Percentiles rank a stretch among this genome's conserved stretches.
phyloP scores from a whole-genome alignment of 345 rosid genomes.

The Acer negundo region DNA sequence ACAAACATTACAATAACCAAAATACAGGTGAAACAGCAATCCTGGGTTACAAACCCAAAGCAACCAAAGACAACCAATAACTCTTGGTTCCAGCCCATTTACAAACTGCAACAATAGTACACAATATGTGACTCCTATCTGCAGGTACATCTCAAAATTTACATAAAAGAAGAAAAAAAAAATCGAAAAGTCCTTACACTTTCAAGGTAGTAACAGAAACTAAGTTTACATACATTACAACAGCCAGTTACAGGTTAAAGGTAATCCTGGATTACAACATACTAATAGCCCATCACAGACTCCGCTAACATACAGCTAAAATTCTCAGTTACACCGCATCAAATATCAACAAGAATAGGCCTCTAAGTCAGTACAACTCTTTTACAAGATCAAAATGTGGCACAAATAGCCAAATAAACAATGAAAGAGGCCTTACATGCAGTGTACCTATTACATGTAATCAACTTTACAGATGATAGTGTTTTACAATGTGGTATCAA shows the following conservation, averaged over 20 bases:
- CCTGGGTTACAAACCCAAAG: conserved; percentile 19
- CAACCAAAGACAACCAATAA: conserved; percentile 5
- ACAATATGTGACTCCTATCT: conserved; percentile 8
- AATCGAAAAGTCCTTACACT: background rate
- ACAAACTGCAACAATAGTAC: conserved; percentile 20
- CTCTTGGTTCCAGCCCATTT: conserved; percentile 9
- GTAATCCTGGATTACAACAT: conserved; percentile 19
- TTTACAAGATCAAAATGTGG: conserved; percentile 31
- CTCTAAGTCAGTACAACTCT: conserved; percentile 26
- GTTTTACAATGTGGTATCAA: conserved; percentile 22
- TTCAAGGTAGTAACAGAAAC: background rate
- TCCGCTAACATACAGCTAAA: conserved; percentile 16
- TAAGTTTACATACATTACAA: conserved; percentile 22
- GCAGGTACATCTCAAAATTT: conserved; percentile 10
- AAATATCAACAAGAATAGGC: conserved; percentile 20
- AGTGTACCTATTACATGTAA: conserved; percentile 31
- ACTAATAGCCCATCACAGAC: conserved; percentile 18
- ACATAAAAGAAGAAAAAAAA: background rate
- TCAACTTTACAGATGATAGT: conserved; percentile 23
- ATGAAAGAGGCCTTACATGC: conserved; percentile 33
- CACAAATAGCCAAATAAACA: conserved; percentile 22
- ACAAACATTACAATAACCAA: conserved; percentile 28
- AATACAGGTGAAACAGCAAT: conserved; percentile 24
- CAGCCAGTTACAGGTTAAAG: conserved; percentile 24
- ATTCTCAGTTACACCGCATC: conserved; percentile 24